Evolutionary conservation across 768 basidiomycete species (phyloP), one percentile per base, ranked within the genome.

Genomic region (Ramaria sp.): DNA sequence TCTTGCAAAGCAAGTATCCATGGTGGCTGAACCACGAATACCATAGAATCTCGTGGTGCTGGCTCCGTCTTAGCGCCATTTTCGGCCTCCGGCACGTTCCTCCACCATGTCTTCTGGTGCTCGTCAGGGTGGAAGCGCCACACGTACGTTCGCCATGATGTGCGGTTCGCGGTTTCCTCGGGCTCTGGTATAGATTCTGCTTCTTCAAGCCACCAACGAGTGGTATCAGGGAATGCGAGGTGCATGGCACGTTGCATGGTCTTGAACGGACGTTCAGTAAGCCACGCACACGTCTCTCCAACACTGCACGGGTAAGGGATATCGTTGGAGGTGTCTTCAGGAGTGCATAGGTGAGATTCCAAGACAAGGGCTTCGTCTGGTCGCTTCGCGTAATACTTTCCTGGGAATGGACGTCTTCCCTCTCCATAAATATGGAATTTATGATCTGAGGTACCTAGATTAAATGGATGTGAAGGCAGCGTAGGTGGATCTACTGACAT

Each of bases 231-330:
- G 42, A 64, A 67, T 22, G 66, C 50, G 24, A 71, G 56, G 45
- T 67, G 68, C 53, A 75, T 58, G 24, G 71, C 56, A 27, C 70
- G 67, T 60, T 77, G 74, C 13, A 71, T 69, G 8, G 76, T 81
- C 61, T 72, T 70, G 22, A 83, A 62, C 3, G 79, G 78, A 45
- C 78, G 69, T 54, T 70, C 70, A 25, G 71, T 70, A 15, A 81
- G 59, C 79, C 80, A 82, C 20, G 24, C n/a, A 28, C 37, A 39
- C 8, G 42, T 44, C 9, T 25, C 38, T 15, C 25, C 42, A 41
- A 52, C 8, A 24, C 25, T 52, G 25, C 2, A 2, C 3, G 51
- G 38, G 39, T 52, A 41, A 2, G 39, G 27, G 1, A 27, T 39
- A 27, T 52, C 22, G 15, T 27, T 13, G 27, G 42, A 44, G 22